Evolutionary conservation across 805 yeast genomes (phyloP).

Genomic region (Nematodospora valgi): DNA sequence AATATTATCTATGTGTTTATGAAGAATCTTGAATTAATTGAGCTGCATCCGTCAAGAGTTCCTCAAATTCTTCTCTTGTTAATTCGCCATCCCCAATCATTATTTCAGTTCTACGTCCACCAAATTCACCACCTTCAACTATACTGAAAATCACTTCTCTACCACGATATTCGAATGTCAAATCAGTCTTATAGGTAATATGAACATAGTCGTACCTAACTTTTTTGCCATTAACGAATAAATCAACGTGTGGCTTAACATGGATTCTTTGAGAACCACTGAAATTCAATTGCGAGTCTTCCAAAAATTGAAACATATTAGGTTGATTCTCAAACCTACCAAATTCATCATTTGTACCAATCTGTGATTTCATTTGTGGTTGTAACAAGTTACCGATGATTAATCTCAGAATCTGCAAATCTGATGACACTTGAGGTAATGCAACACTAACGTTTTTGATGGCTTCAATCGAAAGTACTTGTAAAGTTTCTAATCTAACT

Average conservation of each 20-base stretch:
- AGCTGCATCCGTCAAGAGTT: conserved; percentile 21
- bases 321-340: conserved; percentile 40
- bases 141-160: conserved; percentile 33
- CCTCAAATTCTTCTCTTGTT: conserved; percentile 15
- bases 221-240: conserved; percentile 33
- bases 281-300: conserved; percentile 36
- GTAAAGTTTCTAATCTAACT: conserved; percentile 37
- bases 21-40: not conserved
- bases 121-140: conserved; percentile 57
- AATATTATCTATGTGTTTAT: not conserved
- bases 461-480: conserved; percentile 42
- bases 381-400: conserved; percentile 31
- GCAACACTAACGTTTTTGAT: conserved; percentile 43
- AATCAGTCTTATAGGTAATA: conserved; percentile 42
- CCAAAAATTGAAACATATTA: conserved; percentile 40
- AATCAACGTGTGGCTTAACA: conserved; percentile 32
- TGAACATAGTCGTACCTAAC: conserved; percentile 45
- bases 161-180: conserved; percentile 38
- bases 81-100: conserved; percentile 14
- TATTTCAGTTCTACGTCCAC: conserved; percentile 52
- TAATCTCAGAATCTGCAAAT: conserved; percentile 43
- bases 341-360: conserved; percentile 3
- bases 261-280: conserved; percentile 31
- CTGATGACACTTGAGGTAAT: conserved; percentile 39
- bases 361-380: conserved; percentile 4